Base-by-base conservation (phyloP, 768 basidiomycete genomes). In the Rhodosporidiobolus odoratus region DNA sequence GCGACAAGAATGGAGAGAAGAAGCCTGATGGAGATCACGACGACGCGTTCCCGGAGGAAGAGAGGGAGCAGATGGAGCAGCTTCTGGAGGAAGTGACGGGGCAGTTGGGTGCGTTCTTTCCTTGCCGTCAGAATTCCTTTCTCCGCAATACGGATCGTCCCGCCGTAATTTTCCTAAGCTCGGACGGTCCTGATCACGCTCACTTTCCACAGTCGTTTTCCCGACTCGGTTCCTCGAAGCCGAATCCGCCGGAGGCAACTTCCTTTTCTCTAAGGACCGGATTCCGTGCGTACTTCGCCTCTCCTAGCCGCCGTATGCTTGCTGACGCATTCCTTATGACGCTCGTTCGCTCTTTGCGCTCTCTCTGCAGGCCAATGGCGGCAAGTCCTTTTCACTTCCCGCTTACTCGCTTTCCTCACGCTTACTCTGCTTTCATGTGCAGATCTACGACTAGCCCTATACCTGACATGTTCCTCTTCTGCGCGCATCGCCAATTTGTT, bases 211-310 rank as follows among this genome's bases (percentile, higher is more conserved):
- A 95, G 94, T 97, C 47, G 64, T 91, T 17, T 90, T 90, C 80
- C 87, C 94, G 3, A 89, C 83, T 23, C 86, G 87, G 17, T 97
- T 97, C 82, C 77, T 98, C 69, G 94, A 97, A 79, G 89, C 86
- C n/a, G 94, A 97, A 80, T 92, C 95, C 77, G 83, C 86, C 1
- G 88, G 89, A 10, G 89, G 94, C 74, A 97, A 98, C 79, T 95
- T 96, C 82, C 81, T 96, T 69, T 95, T 95, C 81, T 91, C 90
- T 77, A 86, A 91, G 37, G 93, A 95, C 77, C 79, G 79, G 69
- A 80, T 81, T 52, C 73, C 80, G 62, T 80, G 23, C 79, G 35
- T 62, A 27, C 61, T 27, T 57, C 43, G 43, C 43, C 43, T 27
- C 27, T 37, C n/a, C 38, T 59, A n/a, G n/a, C n/a, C n/a, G n/a